Evolutionary conservation across 208 protist species (phyloP), one percentile per base, ranked within the genome.

Genomic region (Trichomonas tenax): DNA sequence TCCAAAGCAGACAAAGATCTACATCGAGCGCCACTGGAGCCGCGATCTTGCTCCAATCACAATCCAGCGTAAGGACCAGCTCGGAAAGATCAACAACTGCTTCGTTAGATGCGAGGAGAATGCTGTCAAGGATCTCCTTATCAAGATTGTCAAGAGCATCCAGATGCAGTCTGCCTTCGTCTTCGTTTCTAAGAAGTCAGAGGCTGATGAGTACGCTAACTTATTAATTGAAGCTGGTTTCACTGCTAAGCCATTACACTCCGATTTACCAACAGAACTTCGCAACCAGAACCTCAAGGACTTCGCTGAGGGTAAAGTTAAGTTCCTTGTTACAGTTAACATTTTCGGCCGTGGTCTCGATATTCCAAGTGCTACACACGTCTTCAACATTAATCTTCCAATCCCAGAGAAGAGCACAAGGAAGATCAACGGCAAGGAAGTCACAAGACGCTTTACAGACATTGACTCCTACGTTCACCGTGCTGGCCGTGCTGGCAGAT

Each of bases 281-380:
- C 98, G 99, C 97, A 98, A 99, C 96, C 97, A 98, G 58, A 99
- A 99, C 97, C 99, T 99, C 98, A 97, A 98, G 93, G 99, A 98
- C 96, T 99, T 99, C 99, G 98, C 99, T 97, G 97, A 97, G 88
- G 99, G 98, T 96, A 97, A 82, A 6, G 98, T 98, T 95, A 98
- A 99, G 97, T 99, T 99, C 58, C 98, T 99, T 96, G 99, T 99
- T 97, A 99, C 99, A 58, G 99, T 99, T 95, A 99, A 99, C 98
- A 97, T 97, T 63, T 82, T 97, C 11, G 89, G 93, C 8, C 96
- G 97, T 95, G 98, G 98, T 96, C 98, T 98, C 96, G 98, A 99
- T 96, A 98, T 99, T 34, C 98, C 99, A 97, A 98, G 99, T 96
- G 98, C 99, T 15, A 98, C 98, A 3, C 98, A 99, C 21, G 99